Evolutionary conservation across 441 rosid genomes (phyloP), one percentile per base, ranked within the genome.

Genomic region (Gossypium laxum): DNA sequence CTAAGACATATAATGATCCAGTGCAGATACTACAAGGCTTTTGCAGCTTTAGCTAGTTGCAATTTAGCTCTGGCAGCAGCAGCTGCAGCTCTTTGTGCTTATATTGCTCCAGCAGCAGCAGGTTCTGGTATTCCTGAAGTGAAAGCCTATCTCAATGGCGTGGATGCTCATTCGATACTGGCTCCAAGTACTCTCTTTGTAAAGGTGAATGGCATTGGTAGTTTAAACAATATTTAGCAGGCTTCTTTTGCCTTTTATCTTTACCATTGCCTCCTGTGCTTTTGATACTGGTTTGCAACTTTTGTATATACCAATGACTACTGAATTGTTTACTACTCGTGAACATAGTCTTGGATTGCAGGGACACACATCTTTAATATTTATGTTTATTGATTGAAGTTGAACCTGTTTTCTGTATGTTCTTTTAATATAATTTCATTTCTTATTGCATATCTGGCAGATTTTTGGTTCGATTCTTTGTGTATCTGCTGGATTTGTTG

Each of bases 61-160:
- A 93, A 90, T 56, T 56, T 56, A 22, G 15, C 15, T 56, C 34
- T 56, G 61, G 61, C 61, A 22, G 61, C 61, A 22, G 80, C 64
- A 67, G 93, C 97, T 71, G 93, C 79, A 51, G 82, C 75, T 18
- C 91, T 93, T 6, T 91, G 96, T 81, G 98, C 96, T 79, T 91
- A 62, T 48, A 58, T 91, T 79, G 92, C 96, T 48, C 96, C 93
- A 5, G 96, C 98, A 0, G 98, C 97, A 0, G 96, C 97, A 1
- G 97, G 98, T 28, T 93, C 98, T 55, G 98, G 98, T n/a, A 91
- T 93, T 50, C 98, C 98, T 0, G 98, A 93, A 81, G 96, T 93
- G 70, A 93, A 93, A 82, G 98, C 98, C 2, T 93, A 93, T 74
- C 95, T 93, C 68, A 93, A 93, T 72, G 98, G 98, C 50, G 76